Evolutionary conservation across 1,284 basidiomycete genomes (phyloP), one percentile per base, ranked within the genome.

Genomic region (Pulchroboletus neoregius): DNA sequence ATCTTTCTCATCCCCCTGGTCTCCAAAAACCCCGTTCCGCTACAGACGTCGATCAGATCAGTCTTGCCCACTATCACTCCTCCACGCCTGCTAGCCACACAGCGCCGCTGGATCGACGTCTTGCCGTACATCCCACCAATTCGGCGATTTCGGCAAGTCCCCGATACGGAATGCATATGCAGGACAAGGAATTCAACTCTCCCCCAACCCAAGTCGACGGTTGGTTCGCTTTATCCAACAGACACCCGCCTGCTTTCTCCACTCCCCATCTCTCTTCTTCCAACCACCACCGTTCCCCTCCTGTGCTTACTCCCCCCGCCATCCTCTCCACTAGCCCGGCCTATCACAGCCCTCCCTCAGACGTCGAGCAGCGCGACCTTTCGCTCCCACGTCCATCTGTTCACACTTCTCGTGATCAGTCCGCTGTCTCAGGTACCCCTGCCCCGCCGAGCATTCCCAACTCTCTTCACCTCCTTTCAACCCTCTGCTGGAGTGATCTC

Each of bases 401-500:
- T 51, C 56, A 60, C 52, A 34, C 61, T 31, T 35, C 61, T 39
- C 56, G 49, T 26, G 58, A 57, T 41, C 54, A 53, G 24, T 49
- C 55, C 37, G 22, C 52, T 44, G 54, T 49, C 45, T 50, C 66
- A 34, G 47, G 53, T 20, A 51, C 58, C 39, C 56, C 58, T 47
- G 52, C 62, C 40, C 54, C 64, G 35, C 50, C 63, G 33, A 46
- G 44, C 22, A 55, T 61, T 49, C 36, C 56, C 32, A 67, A 59
- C 50, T 57, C 69, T 44, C 48, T 54, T 58, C 39, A 63, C 7
- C 58, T 71, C 39, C 72, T 72, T 53, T 75, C 74, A 32, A 83
- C 84, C 18, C 80, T 91, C 50, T 87, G 81, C 75, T 88, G 89
- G 83, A 80, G 82, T 57, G 83, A 87, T 61, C 76, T 91, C 48